These are phyloP conservation scores for Wickerhamiella musiphila DNA, from an alignment of 805 yeast species.

Conservation along the genomic window DNA sequence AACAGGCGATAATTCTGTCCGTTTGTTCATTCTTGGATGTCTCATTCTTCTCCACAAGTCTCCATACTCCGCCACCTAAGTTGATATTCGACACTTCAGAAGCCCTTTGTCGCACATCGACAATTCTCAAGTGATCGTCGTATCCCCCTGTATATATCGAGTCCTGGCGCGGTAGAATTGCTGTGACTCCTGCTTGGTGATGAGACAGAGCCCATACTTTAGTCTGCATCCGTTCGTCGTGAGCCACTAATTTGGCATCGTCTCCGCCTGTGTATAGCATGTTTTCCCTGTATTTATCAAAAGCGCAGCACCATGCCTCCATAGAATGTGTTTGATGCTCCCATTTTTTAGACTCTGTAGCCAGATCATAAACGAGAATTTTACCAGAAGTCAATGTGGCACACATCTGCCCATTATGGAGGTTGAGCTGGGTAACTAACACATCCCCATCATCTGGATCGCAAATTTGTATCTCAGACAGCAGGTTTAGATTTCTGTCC, in stretches of 20 bases:
- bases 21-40: too few species aligned
- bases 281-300: slow-evolving; percentile 24
- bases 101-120: slow-evolving; percentile 48
- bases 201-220: slow-evolving; percentile 26
- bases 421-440: slow-evolving; percentile 34
- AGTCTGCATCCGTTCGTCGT: slow-evolving; percentile 35
- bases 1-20: slow-evolving; percentile 67
- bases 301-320: slow-evolving; percentile 81
- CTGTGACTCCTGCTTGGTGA: slow-evolving; percentile 85
- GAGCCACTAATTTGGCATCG: slow-evolving; percentile 59
- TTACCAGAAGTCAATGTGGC: slow-evolving; percentile 59
- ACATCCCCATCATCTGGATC: slow-evolving; percentile 32
- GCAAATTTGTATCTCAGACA: slow-evolving; percentile 27
- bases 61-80: slow-evolving; percentile 93
- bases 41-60: slow-evolving; percentile 47
- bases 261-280: slow-evolving; percentile 76
- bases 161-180: slow-evolving; percentile 39
- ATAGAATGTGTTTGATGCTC: slow-evolving; percentile 34
- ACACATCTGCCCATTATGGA: slow-evolving; percentile 23
- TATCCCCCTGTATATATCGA: slow-evolving; percentile 77
- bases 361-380: slow-evolving; percentile 26
- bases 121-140: slow-evolving; percentile 56
- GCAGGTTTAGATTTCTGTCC: slow-evolving; percentile 8
- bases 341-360: slow-evolving; percentile 2
- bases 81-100: slow-evolving; percentile 28